A percentile compares a stretch with the other conserved stretches of the same genome.
These are phyloP conservation scores for Beauveria pseudobassiana DNA, from an alignment of 2,329 filamentous ascomycete genomes.

Conservation along the genomic window DNA sequence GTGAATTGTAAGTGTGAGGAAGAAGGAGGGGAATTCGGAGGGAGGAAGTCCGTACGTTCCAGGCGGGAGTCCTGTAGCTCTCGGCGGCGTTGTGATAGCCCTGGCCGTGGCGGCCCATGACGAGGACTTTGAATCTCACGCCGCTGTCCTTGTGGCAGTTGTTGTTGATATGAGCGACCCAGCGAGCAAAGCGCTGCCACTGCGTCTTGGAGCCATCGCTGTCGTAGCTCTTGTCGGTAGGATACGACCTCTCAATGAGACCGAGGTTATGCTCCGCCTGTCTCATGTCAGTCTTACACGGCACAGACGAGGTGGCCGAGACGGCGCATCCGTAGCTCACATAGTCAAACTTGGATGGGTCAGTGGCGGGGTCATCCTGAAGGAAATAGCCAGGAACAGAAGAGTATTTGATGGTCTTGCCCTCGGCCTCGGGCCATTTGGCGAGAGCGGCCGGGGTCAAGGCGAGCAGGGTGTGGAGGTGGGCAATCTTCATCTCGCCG, in stretches of 20 bases:
- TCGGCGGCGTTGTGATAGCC: slow-evolving; percentile 59
- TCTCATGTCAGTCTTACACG: not conserved
- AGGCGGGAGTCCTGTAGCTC: slow-evolving; percentile 57
- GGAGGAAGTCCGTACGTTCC: slow-evolving; percentile 46
- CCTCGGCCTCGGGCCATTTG: slow-evolving; percentile 24
- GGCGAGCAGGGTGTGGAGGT: slow-evolving; percentile 22
- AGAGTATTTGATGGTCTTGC: slow-evolving; percentile 47
- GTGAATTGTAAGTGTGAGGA: not conserved
- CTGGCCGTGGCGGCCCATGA: slow-evolving; percentile 63
- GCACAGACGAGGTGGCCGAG: not conserved
- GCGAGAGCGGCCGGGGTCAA: slow-evolving; percentile 22
- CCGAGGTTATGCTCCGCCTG: slow-evolving; percentile 58
- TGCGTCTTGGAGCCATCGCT: slow-evolving; percentile 39
- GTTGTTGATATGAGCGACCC: slow-evolving; percentile 47
- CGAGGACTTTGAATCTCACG: slow-evolving; percentile 57
- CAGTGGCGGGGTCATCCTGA: slow-evolving; percentile 52
- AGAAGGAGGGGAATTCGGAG: no score
- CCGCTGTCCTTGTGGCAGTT: slow-evolving; percentile 29
- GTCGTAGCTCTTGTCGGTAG: slow-evolving; percentile 40
- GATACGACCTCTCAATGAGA: slow-evolving; percentile 54
- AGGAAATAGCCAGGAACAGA: slow-evolving; percentile 56
- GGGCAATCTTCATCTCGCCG: slow-evolving; percentile 25
- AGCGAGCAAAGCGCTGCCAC: slow-evolving; percentile 57
- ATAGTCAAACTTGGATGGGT: slow-evolving; percentile 54
- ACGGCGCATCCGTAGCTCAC: slow-evolving; percentile 32